A percentile compares a stretch with the other conserved stretches of the same genome.
phyloP scores from a whole-genome alignment of 306 rosid species.

The Aeschynomene evenia region DNA sequence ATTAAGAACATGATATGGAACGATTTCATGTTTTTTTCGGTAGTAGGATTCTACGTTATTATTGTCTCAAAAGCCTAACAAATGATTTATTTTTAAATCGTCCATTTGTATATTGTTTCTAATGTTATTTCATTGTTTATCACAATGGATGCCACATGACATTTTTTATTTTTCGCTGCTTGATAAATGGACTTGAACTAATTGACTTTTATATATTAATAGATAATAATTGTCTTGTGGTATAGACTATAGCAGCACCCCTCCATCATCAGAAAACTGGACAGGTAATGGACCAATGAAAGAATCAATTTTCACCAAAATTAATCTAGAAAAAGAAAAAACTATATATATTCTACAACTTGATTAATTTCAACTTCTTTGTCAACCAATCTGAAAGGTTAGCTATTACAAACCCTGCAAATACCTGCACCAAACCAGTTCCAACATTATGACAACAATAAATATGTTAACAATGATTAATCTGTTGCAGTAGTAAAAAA shows the following conservation, averaged over 20 bases:
- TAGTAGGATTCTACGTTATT: too few relatives aligned
- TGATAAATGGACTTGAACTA: too few relatives aligned
- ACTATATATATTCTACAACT: too few relatives aligned
- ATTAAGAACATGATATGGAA: too few relatives aligned
- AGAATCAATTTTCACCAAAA: constrained; percentile 38
- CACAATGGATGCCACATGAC: too few relatives aligned
- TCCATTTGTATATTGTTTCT: too few relatives aligned
- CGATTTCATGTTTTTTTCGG: too few relatives aligned
- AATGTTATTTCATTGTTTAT: too few relatives aligned
- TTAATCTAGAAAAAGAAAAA: constrained; percentile 8
- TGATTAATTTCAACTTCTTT: constrained; percentile 50
- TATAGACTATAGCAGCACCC: constrained; percentile 28
- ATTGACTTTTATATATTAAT: too few relatives aligned
- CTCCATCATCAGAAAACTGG: constrained; percentile 11
- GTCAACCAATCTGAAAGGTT: constrained; percentile 75
- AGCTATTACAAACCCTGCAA: constrained; percentile 86
- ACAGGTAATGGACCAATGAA: constrained; percentile 29
- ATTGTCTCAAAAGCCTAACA: too few relatives aligned
- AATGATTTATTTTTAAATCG: too few relatives aligned
- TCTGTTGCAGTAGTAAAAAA: not conserved
- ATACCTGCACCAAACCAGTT: constrained; percentile 58
- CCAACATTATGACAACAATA: not conserved
- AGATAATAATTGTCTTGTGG: constrained; percentile 16
- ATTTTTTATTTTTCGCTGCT: too few relatives aligned
- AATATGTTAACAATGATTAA: not conserved